phyloP scores from a whole-genome alignment of 305 asterid genomes.

The Fraxinus platypoda region DNA sequence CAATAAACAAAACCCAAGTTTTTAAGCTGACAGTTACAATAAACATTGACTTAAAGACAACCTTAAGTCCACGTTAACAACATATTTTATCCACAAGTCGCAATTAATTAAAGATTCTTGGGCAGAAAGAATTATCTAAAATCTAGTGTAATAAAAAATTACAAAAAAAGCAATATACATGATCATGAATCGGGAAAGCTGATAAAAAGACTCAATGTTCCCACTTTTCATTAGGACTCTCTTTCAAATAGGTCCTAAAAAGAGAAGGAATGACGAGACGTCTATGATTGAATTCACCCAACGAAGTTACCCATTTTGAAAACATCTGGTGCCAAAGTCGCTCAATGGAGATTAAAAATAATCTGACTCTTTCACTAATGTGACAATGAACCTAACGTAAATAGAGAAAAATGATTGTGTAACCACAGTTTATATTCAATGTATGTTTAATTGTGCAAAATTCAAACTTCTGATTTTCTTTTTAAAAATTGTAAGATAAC shows the following conservation, averaged over 20 bases:
- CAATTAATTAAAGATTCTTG: slow-evolving; percentile 10
- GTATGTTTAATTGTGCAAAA: too few species aligned
- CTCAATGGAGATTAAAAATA: background rate
- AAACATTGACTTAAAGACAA: slow-evolving; percentile 32
- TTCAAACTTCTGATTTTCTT: too few species aligned
- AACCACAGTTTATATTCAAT: too few species aligned
- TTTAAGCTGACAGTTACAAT: slow-evolving; percentile 7
- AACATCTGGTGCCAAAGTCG: background rate
- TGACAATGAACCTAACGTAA: background rate
- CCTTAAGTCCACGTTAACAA: slow-evolving; percentile 25
- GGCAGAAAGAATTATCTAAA: background rate
- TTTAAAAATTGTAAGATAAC: too few species aligned
- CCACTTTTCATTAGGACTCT: background rate
- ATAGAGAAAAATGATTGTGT: background rate
- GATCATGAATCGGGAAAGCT: background rate
- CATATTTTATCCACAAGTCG: slow-evolving; percentile 20
- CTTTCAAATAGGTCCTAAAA: background rate
- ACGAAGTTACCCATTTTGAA: background rate
- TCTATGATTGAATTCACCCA: background rate
- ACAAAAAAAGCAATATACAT: background rate
- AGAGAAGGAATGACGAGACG: background rate
- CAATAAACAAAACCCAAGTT: slow-evolving; percentile 26
- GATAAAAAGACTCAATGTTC: background rate
- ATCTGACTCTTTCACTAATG: slow-evolving; percentile 9
- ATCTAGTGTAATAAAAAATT: background rate